phyloP scores from a whole-genome alignment of 495 filamentous ascomycete genomes.

The Hypoxylon fuscum region DNA sequence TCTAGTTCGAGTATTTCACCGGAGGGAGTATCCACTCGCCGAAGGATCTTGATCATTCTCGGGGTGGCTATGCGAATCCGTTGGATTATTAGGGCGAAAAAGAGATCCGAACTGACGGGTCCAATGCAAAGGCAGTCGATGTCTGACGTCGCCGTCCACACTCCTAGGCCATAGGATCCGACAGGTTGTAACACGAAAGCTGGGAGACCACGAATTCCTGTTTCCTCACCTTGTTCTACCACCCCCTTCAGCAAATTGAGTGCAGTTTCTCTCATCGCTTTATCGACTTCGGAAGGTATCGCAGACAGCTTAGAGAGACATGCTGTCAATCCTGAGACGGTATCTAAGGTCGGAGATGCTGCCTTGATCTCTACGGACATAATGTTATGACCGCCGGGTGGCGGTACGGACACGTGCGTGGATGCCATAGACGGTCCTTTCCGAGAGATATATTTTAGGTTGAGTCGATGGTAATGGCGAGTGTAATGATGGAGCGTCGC shows the following conservation, averaged over 20 bases:
- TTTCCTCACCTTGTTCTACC: slow-evolving; percentile 33
- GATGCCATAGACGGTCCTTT: not conserved
- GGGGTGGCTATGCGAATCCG: slow-evolving; percentile 55
- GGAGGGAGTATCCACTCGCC: slow-evolving; percentile 59
- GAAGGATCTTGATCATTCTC: slow-evolving; percentile 57
- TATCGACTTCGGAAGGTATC: slow-evolving; percentile 56
- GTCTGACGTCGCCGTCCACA: slow-evolving; percentile 64
- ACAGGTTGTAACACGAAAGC: slow-evolving; percentile 61
- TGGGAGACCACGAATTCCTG: slow-evolving; percentile 36
- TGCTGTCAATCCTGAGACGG: slow-evolving; percentile 35
- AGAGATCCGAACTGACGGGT: slow-evolving; percentile 61
- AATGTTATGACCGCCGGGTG: slow-evolving; percentile 10
- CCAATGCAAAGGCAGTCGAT: slow-evolving; percentile 68
- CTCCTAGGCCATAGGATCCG: slow-evolving; percentile 67
- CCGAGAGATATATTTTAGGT: no score
- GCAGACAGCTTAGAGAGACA: slow-evolving; percentile 42
- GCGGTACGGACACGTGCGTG: slow-evolving; percentile 10
- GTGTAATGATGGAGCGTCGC: no score
- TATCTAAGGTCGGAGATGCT: slow-evolving; percentile 33
- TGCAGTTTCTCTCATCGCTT: slow-evolving; percentile 49
- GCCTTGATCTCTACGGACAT: slow-evolving; percentile 38
- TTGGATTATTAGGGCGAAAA: slow-evolving; percentile 62
- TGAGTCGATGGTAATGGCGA: no score
- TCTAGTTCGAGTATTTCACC: slow-evolving; percentile 66
- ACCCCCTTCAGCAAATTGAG: slow-evolving; percentile 54